Conservation (phyloP, 169 alveolate species). For the Plasmodium falciparum region DNA sequence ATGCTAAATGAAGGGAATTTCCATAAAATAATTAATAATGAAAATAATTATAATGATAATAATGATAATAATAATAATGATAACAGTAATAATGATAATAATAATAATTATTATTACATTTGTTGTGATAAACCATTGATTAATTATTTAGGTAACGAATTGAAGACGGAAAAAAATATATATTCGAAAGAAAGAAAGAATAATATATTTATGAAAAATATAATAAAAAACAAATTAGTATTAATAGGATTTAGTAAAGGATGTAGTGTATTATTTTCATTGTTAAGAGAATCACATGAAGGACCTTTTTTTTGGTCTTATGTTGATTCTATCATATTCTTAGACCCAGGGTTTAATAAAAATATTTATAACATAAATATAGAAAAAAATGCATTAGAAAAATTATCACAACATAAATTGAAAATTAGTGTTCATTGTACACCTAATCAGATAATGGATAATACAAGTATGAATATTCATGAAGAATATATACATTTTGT, state of each 20-base stretch:
- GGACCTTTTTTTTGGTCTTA: slow-evolving; percentile 4
- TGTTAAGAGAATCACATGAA: slow-evolving; percentile 39
- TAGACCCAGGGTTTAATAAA: slow-evolving; percentile 69
- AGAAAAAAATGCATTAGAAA: slow-evolving; percentile 27
- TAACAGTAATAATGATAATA: neutral
- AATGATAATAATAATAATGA: neutral
- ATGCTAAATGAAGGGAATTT: neutral
- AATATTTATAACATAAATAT: slow-evolving; percentile 15
- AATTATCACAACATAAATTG: slow-evolving; percentile 15
- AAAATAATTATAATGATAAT: neutral
- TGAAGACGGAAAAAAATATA: neutral
- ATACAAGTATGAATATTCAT: slow-evolving; percentile 14
- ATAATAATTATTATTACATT: neutral
- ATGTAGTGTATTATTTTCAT: slow-evolving; percentile 43
- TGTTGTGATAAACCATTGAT: too few relatives aligned
- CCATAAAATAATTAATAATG: neutral
- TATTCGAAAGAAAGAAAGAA: neutral
- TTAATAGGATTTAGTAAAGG: slow-evolving; percentile 75
- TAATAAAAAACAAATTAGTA: slow-evolving; percentile 10
- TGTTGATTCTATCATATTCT: slow-evolving; percentile 36
- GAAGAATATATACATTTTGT: slow-evolving; percentile 33
- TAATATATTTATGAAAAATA: neutral
- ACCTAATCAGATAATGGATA: slow-evolving; percentile 34
- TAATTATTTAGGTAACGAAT: too few relatives aligned
- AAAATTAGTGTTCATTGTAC: slow-evolving; percentile 60